Base-by-base conservation (phyloP, 1,139 yeast genomes). In the Yamadazyma pseudoaaseri region DNA sequence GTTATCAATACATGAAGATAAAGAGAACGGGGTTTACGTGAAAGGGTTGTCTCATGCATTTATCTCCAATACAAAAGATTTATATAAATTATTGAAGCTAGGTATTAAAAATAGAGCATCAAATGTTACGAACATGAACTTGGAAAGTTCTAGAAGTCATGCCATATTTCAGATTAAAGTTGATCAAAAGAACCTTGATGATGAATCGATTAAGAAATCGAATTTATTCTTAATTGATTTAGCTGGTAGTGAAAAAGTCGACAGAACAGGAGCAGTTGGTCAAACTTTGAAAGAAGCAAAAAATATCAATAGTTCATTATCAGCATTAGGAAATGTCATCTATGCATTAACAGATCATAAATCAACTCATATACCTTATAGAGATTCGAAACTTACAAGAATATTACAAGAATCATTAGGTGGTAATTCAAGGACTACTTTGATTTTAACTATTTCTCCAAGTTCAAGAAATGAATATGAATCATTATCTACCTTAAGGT, bases 231-330 rank as follows among this genome's bases (percentile, higher is more conserved):
- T 89, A 33, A 94, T 87, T 8, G 97, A 89, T 60, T 67, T 89
- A 43, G 96, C 96, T 0, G 96, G 96, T 3, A 81, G 92, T 26
- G 96, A 89, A 57, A 86, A 85, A 54, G 80, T 86, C n/a, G 81
- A 80, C 36, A 85, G 81, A 47, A 80, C 95, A 0, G 92, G 94
- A 3, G 94, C 89, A 1, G 60, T 76, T 2, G 94, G 92, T 1
- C 81, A 79, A 43, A 72, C 83, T 1, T 62, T 86, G 12, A 90
- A 87, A 52, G 96, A 89, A 47, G 90, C 95, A 0, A 84, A 84
- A 49, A 86, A 83, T 46, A 85, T 87, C 48, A 89, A 87, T 58
- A 74, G 80, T 32, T 85, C 95, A 0, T 68, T 89, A 30, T 78
- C 89, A 3, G 73, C 90, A 0, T 65, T 89, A 36, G 95, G 96